These are phyloP conservation scores for Microdochium paspali DNA, from an alignment of 2,329 filamentous ascomycete genomes.

Conservation along the genomic window DNA sequence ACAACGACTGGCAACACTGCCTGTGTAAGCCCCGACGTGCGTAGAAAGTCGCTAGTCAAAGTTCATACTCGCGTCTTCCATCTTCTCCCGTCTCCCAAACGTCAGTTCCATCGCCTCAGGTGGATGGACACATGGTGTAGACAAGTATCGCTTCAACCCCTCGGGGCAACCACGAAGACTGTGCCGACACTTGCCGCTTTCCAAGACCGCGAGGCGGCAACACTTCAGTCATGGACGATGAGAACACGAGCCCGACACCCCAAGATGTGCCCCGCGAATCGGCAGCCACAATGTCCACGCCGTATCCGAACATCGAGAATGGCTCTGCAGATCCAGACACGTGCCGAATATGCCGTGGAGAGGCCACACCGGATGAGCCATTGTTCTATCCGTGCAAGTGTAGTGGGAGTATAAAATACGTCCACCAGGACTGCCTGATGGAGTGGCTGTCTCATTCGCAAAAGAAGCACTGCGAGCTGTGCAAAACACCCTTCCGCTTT, in stretches of 20 bases:
- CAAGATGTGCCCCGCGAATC: background rate
- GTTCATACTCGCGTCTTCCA: too few relatives aligned
- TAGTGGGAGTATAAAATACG: constrained; percentile 96
- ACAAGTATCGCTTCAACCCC: background rate
- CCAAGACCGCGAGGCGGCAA: background rate
- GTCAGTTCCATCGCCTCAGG: too few relatives aligned
- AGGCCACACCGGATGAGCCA: constrained; percentile 72
- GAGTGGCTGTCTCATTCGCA: constrained; percentile 98
- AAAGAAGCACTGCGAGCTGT: constrained; percentile 98
- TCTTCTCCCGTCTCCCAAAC: too few relatives aligned
- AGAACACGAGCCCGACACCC: background rate
- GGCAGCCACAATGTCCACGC: background rate
- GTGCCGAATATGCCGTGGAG: constrained; percentile 94
- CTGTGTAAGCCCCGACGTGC: too few relatives aligned
- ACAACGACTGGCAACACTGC: too few relatives aligned
- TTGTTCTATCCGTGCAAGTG: constrained; percentile 98
- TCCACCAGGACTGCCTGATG: constrained; percentile 97
- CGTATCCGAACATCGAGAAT: constrained; percentile 9
- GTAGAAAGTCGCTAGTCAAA: too few relatives aligned
- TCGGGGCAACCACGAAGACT: background rate
- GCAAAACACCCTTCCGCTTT: constrained; percentile 96
- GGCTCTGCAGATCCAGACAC: constrained; percentile 54
- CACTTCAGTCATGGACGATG: background rate
- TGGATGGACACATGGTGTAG: background rate
- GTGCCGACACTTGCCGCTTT: background rate